phyloP scores from a whole-genome alignment of 306 rosid species.

The Quercus variabilis region DNA sequence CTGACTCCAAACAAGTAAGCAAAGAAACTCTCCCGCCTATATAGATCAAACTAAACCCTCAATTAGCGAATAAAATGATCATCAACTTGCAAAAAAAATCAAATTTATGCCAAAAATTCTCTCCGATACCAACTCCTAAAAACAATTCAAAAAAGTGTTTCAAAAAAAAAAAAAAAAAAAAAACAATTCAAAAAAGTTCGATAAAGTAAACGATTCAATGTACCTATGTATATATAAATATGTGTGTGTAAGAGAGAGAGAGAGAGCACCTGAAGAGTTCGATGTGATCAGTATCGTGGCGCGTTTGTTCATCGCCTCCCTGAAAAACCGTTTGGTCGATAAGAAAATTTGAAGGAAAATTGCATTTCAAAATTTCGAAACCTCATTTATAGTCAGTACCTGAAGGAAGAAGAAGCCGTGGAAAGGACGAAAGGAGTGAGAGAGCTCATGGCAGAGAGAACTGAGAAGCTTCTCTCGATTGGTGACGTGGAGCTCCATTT shows the following conservation, averaged over 20 bases:
- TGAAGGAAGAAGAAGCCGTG: conserved; percentile 78
- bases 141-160: neutral
- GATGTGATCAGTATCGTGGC: conserved; percentile 79
- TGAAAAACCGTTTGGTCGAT: neutral
- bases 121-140: neutral
- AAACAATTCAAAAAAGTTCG: too few species aligned
- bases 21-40: conserved; percentile 88
- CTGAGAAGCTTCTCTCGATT: conserved; percentile 57
- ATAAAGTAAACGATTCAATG: neutral
- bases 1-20: conserved; percentile 85
- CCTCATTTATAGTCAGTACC: conserved; percentile 23
- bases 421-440: conserved; percentile 48
- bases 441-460: conserved; percentile 54
- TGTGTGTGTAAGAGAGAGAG: neutral
- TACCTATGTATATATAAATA: too few species aligned
- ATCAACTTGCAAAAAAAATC: neutral
- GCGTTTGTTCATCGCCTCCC: conserved; percentile 88
- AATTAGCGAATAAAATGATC: neutral
- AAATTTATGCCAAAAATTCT: neutral
- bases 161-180: too few species aligned
- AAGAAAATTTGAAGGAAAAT: neutral
- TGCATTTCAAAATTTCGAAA: neutral
- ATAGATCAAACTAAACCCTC: neutral
- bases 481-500: conserved; percentile 51
- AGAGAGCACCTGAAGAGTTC: conserved; percentile 78